Percentiles rank a stretch among this genome's conserved stretches.
Conservation (phyloP, 495 filamentous ascomycete species). For the Neurospora pannonica region DNA sequence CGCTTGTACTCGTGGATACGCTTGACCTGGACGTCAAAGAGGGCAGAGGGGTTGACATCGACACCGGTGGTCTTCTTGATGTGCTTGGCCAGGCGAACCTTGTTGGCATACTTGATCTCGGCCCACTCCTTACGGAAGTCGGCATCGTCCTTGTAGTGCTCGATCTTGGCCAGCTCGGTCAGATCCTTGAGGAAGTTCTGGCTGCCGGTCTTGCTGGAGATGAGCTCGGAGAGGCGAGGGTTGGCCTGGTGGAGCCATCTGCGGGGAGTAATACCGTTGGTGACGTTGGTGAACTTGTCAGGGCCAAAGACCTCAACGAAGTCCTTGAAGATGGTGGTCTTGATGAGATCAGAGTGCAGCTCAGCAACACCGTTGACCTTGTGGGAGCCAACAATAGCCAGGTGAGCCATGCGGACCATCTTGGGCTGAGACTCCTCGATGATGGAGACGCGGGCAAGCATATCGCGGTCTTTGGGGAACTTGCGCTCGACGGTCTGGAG, state of each 20-base stretch:
- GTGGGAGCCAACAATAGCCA: constrained; percentile 94
- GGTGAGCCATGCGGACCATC: constrained; percentile 93
- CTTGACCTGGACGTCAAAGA: constrained; percentile 98
- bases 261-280: constrained; percentile 91
- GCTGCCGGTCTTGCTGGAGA: constrained; percentile 78
- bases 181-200: constrained; percentile 81
- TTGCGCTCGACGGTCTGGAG: constrained; percentile 77
- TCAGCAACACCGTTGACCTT: constrained; percentile 99
- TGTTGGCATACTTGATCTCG: constrained; percentile 67
- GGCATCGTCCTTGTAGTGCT: constrained; percentile 71
- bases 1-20: constrained; percentile 99
- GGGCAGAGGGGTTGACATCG: constrained; percentile 72
- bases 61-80: constrained; percentile 74
- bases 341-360: constrained; percentile 92
- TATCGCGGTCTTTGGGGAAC: constrained; percentile 82
- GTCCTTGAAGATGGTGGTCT: constrained; percentile 98
- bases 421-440: constrained; percentile 97
- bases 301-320: constrained; percentile 89
- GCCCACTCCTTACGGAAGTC: constrained; percentile 86
- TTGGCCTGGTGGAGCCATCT: constrained; percentile 98
- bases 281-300: constrained; percentile 97
- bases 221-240: constrained; percentile 81
- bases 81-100: constrained; percentile 73
- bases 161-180: constrained; percentile 73
- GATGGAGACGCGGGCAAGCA: constrained; percentile 79